A percentile compares a stretch with the other conserved stretches of the same genome.
Conservation (phyloP, 768 basidiomycete species). For the Hemileccinum impolitum region DNA sequence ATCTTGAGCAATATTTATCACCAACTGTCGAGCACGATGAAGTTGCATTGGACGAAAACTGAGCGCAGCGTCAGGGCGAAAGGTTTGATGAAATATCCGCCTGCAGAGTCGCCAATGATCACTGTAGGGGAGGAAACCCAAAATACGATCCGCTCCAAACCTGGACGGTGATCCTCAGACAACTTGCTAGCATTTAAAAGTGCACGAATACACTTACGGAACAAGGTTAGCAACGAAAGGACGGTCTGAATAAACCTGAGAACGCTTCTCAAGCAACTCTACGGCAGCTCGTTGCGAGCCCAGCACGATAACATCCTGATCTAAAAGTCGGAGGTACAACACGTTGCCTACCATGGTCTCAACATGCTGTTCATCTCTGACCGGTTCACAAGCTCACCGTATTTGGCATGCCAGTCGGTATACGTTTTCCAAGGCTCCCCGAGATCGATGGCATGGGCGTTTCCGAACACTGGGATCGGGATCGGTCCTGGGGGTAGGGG, state of each 20-base stretch:
- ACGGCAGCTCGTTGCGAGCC: constrained; percentile 38
- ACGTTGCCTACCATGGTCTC: constrained; percentile 32
- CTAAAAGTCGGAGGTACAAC: constrained; percentile 45
- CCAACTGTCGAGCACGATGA: constrained; percentile 2
- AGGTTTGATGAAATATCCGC: constrained; percentile 12
- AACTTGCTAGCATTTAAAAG: background rate
- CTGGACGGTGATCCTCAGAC: background rate
- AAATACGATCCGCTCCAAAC: constrained; percentile 3
- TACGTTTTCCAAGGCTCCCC: constrained; percentile 9
- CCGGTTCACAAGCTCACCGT: constrained; percentile 1
- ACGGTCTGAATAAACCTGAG: constrained; percentile 47
- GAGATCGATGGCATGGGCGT: background rate
- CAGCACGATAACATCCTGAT: constrained; percentile 42
- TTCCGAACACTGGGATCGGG: constrained; percentile 6
- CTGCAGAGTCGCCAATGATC: constrained; percentile 12
- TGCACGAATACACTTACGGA: constrained; percentile 2
- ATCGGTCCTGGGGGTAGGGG: constrained; percentile 8
- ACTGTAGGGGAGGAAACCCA: constrained; percentile 6
- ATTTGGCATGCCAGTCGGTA: constrained; percentile 4
- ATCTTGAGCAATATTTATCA: background rate
- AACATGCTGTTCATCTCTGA: background rate
- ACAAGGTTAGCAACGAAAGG: constrained; percentile 26
- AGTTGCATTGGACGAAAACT: constrained; percentile 5
- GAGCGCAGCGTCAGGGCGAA: constrained; percentile 4
- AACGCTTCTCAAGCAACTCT: constrained; percentile 47